Percentiles rank a stretch among this genome's conserved stretches.
These are phyloP conservation scores for Crithidia acanthocephali DNA, from an alignment of 208 protist genomes.

Conservation along the genomic window DNA sequence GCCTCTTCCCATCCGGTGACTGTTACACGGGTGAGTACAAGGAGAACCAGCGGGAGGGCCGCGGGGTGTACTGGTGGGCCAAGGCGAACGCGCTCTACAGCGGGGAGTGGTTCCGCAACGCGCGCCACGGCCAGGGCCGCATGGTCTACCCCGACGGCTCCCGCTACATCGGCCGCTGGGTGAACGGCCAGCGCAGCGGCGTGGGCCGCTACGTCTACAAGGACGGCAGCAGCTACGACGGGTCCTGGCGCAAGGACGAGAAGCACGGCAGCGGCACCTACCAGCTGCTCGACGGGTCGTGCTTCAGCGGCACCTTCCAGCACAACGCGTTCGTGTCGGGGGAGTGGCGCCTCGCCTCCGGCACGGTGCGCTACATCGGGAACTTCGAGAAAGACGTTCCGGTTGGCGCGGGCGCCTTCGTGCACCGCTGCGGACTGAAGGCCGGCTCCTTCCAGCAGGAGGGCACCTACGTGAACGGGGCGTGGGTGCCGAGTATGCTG, in stretches of 20 bases:
- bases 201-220: conserved; percentile 80
- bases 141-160: conserved; percentile 89
- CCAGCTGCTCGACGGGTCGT: conserved; percentile 73
- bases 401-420: conserved; percentile 79
- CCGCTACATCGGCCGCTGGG: conserved; percentile 81
- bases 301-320: conserved; percentile 77
- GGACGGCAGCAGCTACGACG: conserved; percentile 90
- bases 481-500: conserved; percentile 70
- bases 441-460: conserved; percentile 81
- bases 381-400: conserved; percentile 81
- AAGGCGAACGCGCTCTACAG: conserved; percentile 62
- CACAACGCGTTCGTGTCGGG: conserved; percentile 77
- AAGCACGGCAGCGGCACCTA: conserved; percentile 82
- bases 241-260: conserved; percentile 71
- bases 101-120: conserved; percentile 69
- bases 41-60: conserved; percentile 78
- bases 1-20: conserved; percentile 86
- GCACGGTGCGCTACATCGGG: conserved; percentile 77
- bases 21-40: conserved; percentile 86
- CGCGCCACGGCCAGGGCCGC: conserved; percentile 80
- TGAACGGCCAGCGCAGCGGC: conserved; percentile 68
- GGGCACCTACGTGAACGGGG: conserved; percentile 66
- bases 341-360: conserved; percentile 83
- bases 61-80: conserved; percentile 84
- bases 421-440: conserved; percentile 73